Evolutionary conservation across 495 filamentous ascomycete species (phyloP), one percentile per base, ranked within the genome.

Genomic region (Trichocladium antarcticum): DNA sequence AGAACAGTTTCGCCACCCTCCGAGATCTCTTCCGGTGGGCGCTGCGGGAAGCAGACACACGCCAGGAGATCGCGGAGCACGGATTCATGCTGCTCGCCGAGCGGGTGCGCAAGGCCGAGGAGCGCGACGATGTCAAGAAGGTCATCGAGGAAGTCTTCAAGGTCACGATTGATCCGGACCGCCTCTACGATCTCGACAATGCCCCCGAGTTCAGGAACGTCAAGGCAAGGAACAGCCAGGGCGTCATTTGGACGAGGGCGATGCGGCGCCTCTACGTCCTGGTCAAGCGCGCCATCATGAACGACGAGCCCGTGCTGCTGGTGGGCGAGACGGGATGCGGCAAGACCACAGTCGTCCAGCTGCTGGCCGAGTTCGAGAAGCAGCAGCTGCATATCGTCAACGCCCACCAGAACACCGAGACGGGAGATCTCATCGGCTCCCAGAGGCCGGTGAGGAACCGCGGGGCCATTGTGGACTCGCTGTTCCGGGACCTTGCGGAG

Each of bases 21-120:
- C 76, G 93, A 74, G 93, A 99, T 67, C 77, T 99, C 4, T 99
- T 99, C 57, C 75, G 93, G 49, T 99, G 93, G 93, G 90, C 93
- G n/a, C 70, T 89, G 35, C 76, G 93, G 57, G 78, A 79, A 36
- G 86, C 85, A 0, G 87, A 94, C 50, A 85, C 84, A 27, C 77
- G 86, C 16, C 84, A 95, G 42, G 83, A 96, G 54, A 76, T 99
- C 46, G 93, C 92, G 5, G 74, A 81, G 6, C 89, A 97, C 64
- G 93, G 93, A 0, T 99, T 84, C 61, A 94, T 97, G 87, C 78
- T 99, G 2, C 76, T 99, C 35, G 93, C 81, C 1, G 93, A 99
- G 65, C 79, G 93, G 41, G 92, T 97, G 0, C 77, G 93, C n/a
- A 93, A 95, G 56, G 75, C 80, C 14, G 83, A 93, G 52, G 93